Evolutionary conservation across 1,284 basidiomycete species (phyloP).

Genomic region (Irpex rosettiformis): DNA sequence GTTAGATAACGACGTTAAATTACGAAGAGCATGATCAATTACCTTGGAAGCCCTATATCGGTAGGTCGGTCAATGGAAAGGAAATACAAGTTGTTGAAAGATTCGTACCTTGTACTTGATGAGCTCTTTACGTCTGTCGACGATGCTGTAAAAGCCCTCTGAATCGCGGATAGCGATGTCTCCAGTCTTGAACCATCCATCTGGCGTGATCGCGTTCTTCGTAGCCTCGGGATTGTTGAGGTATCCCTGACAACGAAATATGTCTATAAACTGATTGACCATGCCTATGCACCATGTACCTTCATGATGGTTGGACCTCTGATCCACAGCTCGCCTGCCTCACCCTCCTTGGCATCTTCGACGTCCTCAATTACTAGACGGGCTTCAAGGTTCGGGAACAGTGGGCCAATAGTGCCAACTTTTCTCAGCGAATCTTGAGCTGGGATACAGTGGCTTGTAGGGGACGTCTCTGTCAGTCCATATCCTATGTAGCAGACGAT

Average conservation of each 20-base stretch:
- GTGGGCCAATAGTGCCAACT: conserved; percentile 63
- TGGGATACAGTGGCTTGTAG: conserved; percentile 51
- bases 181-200: conserved; percentile 85
- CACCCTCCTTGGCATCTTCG: conserved; percentile 49
- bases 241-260: conserved; percentile 49
- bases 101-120: conserved; percentile 74
- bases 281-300: conserved; percentile 32
- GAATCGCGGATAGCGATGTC: conserved; percentile 64
- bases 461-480: conserved; percentile 78
- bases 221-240: conserved; percentile 69
- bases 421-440: conserved; percentile 37
- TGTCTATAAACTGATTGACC: no score
- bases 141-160: conserved; percentile 64
- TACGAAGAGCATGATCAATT: not conserved
- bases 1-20: not conserved
- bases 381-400: conserved; percentile 79
- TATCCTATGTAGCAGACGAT: conserved; percentile 54
- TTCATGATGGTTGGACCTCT: conserved; percentile 81
- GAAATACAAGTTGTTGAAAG: not conserved
- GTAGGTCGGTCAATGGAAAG: not conserved
- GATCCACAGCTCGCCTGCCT: conserved; percentile 80
- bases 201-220: conserved; percentile 57
- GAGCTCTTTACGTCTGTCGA: conserved; percentile 76
- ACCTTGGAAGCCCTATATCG: conserved; percentile 28
- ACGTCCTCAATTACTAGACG: conserved; percentile 60